Evolutionary conservation across 176 grass and related monocot species (phyloP).

Genomic region (Musa schizocarpa): DNA sequence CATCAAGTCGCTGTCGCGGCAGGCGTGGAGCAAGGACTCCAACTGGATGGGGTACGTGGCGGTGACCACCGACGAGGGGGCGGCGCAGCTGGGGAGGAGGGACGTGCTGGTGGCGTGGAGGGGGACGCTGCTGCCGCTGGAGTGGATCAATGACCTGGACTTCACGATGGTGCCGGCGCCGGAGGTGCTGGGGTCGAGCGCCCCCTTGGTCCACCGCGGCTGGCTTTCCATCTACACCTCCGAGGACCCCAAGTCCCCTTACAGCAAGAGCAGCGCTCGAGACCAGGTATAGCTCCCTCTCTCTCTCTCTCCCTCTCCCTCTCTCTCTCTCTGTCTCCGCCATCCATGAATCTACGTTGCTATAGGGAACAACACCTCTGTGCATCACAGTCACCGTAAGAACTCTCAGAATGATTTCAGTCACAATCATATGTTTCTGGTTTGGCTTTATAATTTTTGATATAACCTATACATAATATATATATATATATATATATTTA

Average conservation of each 20-base stretch:
- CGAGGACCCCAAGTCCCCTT: conserved; percentile 42
- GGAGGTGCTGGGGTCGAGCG: conserved; percentile 26
- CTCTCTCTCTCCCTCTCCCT: too few species aligned
- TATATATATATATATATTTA: not conserved
- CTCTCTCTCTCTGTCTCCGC: too few species aligned
- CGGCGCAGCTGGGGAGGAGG: conserved; percentile 57
- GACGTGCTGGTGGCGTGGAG: conserved; percentile 85
- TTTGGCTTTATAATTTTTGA: not conserved
- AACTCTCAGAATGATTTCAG: too few species aligned
- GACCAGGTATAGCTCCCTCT: conserved; percentile 41
- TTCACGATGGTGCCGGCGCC: conserved; percentile 58
- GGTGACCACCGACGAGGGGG: conserved; percentile 77
- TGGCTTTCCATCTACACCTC: conserved; percentile 75
- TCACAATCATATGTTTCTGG: not conserved
- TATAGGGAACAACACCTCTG: too few species aligned
- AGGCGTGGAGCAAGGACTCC: conserved; percentile 70
- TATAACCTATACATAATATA: not conserved
- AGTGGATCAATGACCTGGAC: conserved; percentile 86
- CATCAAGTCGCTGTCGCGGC: conserved; percentile 37
- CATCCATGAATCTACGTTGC: too few species aligned
- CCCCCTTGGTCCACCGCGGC: conserved; percentile 60
- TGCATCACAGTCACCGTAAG: too few species aligned
- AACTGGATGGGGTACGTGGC: conserved; percentile 91
- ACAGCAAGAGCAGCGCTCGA: conserved; percentile 59
- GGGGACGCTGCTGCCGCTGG: conserved; percentile 57